Conservation (phyloP, 2,329 filamentous ascomycete species). For the Rutstroemia sp. region DNA sequence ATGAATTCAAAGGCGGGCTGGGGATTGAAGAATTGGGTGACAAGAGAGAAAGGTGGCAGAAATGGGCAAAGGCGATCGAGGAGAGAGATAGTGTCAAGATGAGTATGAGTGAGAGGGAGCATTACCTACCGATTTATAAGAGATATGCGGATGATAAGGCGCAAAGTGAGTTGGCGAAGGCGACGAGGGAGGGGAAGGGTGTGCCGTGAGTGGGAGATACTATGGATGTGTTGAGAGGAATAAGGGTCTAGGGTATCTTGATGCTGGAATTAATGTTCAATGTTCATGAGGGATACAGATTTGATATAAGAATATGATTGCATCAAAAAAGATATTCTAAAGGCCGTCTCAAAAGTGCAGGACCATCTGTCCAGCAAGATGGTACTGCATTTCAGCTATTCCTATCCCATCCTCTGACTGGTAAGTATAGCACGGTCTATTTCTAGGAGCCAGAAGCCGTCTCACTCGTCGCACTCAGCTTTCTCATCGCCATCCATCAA, state of each 20-base stretch:
- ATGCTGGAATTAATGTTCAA: neutral
- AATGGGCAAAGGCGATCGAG: slow-evolving; percentile 54
- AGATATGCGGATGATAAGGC: slow-evolving; percentile 60
- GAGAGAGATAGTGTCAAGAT: slow-evolving; percentile 54
- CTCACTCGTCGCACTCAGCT: too few relatives aligned
- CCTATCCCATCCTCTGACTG: too few relatives aligned
- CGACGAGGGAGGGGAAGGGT: slow-evolving; percentile 52
- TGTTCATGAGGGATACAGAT: neutral
- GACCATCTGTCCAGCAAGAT: too few relatives aligned
- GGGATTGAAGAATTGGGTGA: slow-evolving; percentile 40
- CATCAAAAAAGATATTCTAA: too few relatives aligned
- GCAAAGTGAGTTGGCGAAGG: slow-evolving; percentile 53
- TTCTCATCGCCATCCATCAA: too few relatives aligned
- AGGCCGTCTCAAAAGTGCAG: too few relatives aligned
- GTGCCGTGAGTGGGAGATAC: slow-evolving; percentile 44
- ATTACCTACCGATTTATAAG: slow-evolving; percentile 63
- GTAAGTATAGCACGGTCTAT: too few relatives aligned
- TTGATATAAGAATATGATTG: too few relatives aligned
- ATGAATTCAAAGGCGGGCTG: slow-evolving; percentile 61
- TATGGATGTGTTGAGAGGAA: neutral
- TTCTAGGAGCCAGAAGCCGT: too few relatives aligned
- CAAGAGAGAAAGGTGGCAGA: slow-evolving; percentile 57
- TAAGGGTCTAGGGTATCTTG: neutral
- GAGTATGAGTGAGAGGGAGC: slow-evolving; percentile 60
- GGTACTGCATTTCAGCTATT: too few relatives aligned